These are phyloP conservation scores for Magnaporthales sp. DNA, from an alignment of 2,329 filamentous ascomycete species.

Conservation along the genomic window DNA sequence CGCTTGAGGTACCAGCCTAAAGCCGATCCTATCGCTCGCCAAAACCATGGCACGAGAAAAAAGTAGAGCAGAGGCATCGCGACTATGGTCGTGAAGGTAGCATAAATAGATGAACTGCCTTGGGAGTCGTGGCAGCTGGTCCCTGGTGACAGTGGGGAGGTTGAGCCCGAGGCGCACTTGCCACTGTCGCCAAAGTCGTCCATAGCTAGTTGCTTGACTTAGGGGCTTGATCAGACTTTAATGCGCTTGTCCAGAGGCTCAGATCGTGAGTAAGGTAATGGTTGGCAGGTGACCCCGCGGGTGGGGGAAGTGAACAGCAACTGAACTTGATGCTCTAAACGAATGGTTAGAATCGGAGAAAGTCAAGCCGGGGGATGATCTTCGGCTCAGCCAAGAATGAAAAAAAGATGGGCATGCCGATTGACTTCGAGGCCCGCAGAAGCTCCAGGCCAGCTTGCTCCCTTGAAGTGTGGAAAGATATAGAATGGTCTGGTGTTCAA, in stretches of 20 bases:
- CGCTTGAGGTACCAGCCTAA: conserved; percentile 54
- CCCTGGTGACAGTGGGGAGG: neutral
- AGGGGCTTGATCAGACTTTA: neutral
- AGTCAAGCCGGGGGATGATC: neutral
- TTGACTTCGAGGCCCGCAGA: neutral
- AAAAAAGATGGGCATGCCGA: neutral
- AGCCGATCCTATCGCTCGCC: conserved; percentile 27
- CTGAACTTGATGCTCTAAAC: neutral
- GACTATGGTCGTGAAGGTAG: conserved; percentile 5
- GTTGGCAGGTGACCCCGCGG: neutral
- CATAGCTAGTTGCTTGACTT: neutral
- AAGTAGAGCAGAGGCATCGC: conserved; percentile 22
- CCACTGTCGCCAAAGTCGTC: conserved; percentile 1
- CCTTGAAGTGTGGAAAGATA: neutral
- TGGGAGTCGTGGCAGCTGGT: neutral
- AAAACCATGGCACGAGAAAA: conserved; percentile 26
- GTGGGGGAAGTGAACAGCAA: neutral
- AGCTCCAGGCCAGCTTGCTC: neutral
- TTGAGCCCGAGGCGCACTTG: neutral
- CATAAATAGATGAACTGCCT: neutral
- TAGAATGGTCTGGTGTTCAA: neutral
- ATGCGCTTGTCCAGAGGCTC: neutral
- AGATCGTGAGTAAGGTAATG: neutral
- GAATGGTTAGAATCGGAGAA: neutral
- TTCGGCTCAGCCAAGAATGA: conserved; percentile 1